Conservation (phyloP, 257 asterid genomes). For the Petrea volubilis region DNA sequence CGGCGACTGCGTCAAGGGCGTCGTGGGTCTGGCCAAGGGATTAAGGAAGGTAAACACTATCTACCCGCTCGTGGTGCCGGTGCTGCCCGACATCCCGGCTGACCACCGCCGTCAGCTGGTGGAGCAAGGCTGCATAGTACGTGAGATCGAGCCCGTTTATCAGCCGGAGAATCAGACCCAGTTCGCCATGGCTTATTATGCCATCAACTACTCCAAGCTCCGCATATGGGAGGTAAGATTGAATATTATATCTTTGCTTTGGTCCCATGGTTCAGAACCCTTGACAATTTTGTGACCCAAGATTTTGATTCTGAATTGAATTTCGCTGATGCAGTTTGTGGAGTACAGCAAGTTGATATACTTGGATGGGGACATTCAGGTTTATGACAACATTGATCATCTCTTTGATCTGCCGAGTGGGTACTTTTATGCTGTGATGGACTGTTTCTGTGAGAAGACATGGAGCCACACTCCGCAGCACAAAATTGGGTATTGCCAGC, state of each 20-base stretch:
- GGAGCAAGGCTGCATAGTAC: constrained; percentile 55
- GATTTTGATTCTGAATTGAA: neutral
- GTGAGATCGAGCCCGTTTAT: constrained; percentile 50
- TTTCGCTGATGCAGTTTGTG: constrained; percentile 45
- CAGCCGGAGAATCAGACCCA: constrained; percentile 54
- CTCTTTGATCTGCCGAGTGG: constrained; percentile 42
- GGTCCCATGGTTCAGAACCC: neutral
- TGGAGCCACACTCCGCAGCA: constrained; percentile 48
- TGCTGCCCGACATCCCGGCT: constrained; percentile 55
- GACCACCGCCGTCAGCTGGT: constrained; percentile 55
- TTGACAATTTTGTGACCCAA: no score
- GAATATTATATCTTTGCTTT: neutral
- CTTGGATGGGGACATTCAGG: constrained; percentile 59
- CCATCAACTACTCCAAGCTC: constrained; percentile 59
- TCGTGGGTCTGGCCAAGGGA: constrained; percentile 56
- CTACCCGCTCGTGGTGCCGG: constrained; percentile 58
- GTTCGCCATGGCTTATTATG: constrained; percentile 62
- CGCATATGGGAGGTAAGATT: constrained; percentile 57
- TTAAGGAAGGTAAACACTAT: constrained; percentile 41
- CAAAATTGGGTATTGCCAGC: constrained; percentile 55
- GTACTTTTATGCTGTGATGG: constrained; percentile 51
- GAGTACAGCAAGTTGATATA: constrained; percentile 63
- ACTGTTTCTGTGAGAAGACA: constrained; percentile 57
- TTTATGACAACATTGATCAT: constrained; percentile 49
- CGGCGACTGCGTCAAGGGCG: constrained; percentile 62